Base-by-base conservation (phyloP, 2,329 filamentous ascomycete species). In the Alternaria longipes region DNA sequence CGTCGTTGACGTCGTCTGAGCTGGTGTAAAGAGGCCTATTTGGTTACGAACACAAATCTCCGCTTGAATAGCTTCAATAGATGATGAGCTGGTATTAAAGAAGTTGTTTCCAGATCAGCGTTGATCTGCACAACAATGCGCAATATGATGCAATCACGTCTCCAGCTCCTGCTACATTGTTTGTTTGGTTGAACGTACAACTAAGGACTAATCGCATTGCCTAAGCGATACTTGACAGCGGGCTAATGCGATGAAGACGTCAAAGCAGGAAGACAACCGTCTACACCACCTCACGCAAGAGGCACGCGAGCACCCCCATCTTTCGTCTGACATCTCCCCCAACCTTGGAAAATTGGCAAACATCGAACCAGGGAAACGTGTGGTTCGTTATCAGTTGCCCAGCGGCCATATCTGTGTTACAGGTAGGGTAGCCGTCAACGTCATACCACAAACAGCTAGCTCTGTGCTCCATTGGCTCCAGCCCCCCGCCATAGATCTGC, bases 361-460 rank as follows among this genome's bases (percentile, higher is more conserved):
- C 38, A 54, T 30, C 12, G 55, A 24, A 47, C 56, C 46, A 41
- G 59, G 66, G 65, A 59, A 66, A 66, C 64, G 56, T 66, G 50
- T 54, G 53, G 47, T 36, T 51, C 59, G 66, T 71, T 75, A 75
- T 74, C 69, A 67, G 54, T 49, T 58, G 34, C 32, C 50, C 53
- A 56, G 41, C 12, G 40, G 32, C 28, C 56, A 46, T 64, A 67
- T 59, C 52, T 67, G 59, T 61, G 53, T 47, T 55, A 54, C 56
- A 64, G 61, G 26, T 40, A 52, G 64, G 20, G 54, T 70, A 67
- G 64, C 52, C 28, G 44, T 56, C 34, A 26, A 62, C 68, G 65
- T 68, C 68, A 71, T 66, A 51, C 71, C 64, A 26, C 57, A 72
- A 26, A 34, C 24, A 54, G 63, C 64, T 73, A 73, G 70, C 51